Evolutionary conservation across 495 filamentous ascomycete genomes (phyloP).

Genomic region (Aspergillus affinis): DNA sequence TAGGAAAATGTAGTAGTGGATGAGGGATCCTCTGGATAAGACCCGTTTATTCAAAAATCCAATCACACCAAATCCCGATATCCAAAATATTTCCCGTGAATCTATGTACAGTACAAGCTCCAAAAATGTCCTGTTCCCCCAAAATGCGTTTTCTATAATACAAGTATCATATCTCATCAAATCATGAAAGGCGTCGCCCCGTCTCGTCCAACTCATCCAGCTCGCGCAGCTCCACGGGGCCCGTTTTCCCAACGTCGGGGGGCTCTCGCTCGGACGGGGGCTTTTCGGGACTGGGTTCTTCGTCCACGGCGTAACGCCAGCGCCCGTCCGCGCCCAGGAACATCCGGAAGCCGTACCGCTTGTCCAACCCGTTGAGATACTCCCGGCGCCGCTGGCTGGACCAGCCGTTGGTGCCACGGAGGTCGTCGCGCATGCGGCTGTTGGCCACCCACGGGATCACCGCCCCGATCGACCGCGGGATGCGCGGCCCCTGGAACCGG

Average conservation of each 20-base stretch:
- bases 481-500: constrained; percentile 38
- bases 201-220: too few species aligned
- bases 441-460: constrained; percentile 43
- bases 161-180: too few species aligned
- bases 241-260: constrained; percentile 1
- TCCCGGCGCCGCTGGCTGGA: constrained; percentile 30
- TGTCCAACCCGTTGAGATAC: constrained; percentile 31
- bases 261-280: neutral
- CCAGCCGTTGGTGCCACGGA: constrained; percentile 35
- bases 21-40: too few species aligned
- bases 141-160: too few species aligned
- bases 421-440: constrained; percentile 40
- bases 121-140: too few species aligned
- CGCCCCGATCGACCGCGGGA: constrained; percentile 41
- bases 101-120: too few species aligned
- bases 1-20: too few species aligned
- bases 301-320: constrained; percentile 40
- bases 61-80: too few species aligned
- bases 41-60: too few species aligned
- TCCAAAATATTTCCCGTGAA: too few species aligned
- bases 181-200: too few species aligned
- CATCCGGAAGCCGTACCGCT: constrained; percentile 40
- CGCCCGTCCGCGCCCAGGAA: constrained; percentile 33
- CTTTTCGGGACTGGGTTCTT: constrained; percentile 26
- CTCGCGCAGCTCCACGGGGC: too few species aligned